Conservation (phyloP, 768 basidiomycete genomes). For the Tylopilus sp. region DNA sequence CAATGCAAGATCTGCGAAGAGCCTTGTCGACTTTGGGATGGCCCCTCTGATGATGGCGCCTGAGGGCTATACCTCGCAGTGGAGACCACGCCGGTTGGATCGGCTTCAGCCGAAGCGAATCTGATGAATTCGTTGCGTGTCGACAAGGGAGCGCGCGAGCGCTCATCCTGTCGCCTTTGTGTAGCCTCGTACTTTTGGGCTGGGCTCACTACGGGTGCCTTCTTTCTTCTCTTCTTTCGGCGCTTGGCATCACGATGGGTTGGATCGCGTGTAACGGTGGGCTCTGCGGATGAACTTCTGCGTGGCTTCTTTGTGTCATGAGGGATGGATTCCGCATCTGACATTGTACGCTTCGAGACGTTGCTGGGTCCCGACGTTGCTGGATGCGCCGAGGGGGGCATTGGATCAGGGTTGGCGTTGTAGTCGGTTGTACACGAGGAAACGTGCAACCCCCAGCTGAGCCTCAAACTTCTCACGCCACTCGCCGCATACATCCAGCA, state of each 20-base stretch:
- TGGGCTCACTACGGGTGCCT: conserved; percentile 20
- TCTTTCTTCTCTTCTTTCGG: conserved; percentile 29
- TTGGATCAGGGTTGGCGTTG: conserved; percentile 2
- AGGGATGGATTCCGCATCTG: conserved; percentile 21
- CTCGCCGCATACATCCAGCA: too few relatives aligned
- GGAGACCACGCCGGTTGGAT: not conserved
- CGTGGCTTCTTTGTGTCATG: conserved; percentile 25
- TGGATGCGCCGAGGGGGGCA: conserved; percentile 27
- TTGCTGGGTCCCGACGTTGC: conserved; percentile 15
- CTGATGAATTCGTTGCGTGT: conserved; percentile 26
- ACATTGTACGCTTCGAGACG: conserved; percentile 19
- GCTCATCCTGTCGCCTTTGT: conserved; percentile 8
- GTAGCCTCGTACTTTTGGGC: conserved; percentile 10
- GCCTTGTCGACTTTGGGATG: not conserved
- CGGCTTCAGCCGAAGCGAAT: conserved; percentile 20
- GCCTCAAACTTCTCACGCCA: conserved; percentile 26
- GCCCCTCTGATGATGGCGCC: not conserved
- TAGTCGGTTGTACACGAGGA: not conserved
- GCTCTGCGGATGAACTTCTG: conserved; percentile 16
- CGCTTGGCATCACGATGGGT: conserved; percentile 25
- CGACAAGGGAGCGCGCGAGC: conserved; percentile 16
- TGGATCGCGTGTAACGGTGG: conserved; percentile 16
- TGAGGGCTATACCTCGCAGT: not conserved
- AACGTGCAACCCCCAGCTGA: not conserved
- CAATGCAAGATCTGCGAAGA: not conserved